Evolutionary conservation across 2,329 filamentous ascomycete genomes (phyloP).

Genomic region (Nemania sp.): DNA sequence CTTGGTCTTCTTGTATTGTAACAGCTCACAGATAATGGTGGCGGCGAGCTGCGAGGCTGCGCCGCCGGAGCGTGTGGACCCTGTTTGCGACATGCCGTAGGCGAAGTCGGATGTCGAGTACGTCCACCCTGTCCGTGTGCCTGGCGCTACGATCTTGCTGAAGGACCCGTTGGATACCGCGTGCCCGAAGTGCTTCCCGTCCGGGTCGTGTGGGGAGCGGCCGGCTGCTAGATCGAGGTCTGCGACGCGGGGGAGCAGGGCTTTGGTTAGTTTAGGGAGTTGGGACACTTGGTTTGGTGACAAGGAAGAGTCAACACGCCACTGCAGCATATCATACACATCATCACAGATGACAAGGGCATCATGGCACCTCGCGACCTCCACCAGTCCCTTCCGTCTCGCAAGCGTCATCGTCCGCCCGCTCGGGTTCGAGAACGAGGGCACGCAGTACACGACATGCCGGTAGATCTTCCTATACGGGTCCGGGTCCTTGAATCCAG

Average conservation of each 20-base stretch:
- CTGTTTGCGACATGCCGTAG: constrained; percentile 64
- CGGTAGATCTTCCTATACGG: constrained; percentile 82
- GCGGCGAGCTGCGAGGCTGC: constrained; percentile 68
- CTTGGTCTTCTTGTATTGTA: constrained; percentile 46
- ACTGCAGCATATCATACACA: constrained; percentile 93
- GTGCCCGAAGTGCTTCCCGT: constrained; percentile 73
- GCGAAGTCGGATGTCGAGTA: constrained; percentile 70
- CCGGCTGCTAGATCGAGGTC: constrained; percentile 81
- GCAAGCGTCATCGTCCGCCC: constrained; percentile 81
- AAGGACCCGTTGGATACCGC: constrained; percentile 89
- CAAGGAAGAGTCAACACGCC: constrained; percentile 62
- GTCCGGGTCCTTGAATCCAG: constrained; percentile 63
- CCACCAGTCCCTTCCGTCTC: constrained; percentile 75
- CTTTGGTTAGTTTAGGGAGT: constrained; percentile 32
- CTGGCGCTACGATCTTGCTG: constrained; percentile 86
- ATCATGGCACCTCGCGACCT: constrained; percentile 81
- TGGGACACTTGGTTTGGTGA: constrained; percentile 13
- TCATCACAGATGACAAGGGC: constrained; percentile 90
- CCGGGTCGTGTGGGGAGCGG: constrained; percentile 54
- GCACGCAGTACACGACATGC: constrained; percentile 88
- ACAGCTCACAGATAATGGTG: constrained; percentile 62
- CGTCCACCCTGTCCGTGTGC: constrained; percentile 76
- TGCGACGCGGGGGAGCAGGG: constrained; percentile 79
- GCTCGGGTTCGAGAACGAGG: constrained; percentile 90
- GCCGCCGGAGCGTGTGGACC: constrained; percentile 67